Percentiles rank a stretch among this genome's conserved stretches.
These are phyloP conservation scores for Dryas drummondii DNA, from an alignment of 306 rosid genomes.

Conservation along the genomic window DNA sequence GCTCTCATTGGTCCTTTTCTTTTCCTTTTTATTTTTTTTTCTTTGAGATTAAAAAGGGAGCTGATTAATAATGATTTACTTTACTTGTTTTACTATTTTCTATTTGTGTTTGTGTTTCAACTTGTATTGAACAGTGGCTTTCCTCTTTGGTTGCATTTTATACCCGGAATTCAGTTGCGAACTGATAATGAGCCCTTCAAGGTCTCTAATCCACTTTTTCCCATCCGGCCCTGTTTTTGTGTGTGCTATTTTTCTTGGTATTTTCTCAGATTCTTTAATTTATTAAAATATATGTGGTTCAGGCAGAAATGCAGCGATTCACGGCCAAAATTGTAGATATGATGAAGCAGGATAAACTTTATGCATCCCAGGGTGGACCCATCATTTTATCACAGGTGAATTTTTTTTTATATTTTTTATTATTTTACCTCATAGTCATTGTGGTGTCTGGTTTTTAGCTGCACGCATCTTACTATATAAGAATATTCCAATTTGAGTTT, in stretches of 20 bases:
- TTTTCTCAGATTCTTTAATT: conserved; percentile 7
- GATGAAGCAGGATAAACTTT: conserved; percentile 84
- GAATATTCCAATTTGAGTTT: neutral
- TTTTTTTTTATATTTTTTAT: neutral
- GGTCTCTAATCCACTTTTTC: conserved; percentile 35
- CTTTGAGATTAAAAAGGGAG: conserved; percentile 6
- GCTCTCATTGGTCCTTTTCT: neutral
- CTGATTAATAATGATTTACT: neutral
- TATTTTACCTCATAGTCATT: neutral
- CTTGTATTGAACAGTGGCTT: conserved; percentile 60
- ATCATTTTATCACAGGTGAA: conserved; percentile 89
- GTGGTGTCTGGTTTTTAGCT: neutral
- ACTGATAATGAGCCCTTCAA: conserved; percentile 80
- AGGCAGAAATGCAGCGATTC: conserved; percentile 89
- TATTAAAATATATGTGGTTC: conserved; percentile 20
- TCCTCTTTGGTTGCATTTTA: conserved; percentile 86
- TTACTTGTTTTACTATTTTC: neutral
- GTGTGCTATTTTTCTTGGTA: neutral
- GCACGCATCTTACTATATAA: no score
- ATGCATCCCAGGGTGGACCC: conserved; percentile 94
- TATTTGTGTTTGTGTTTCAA: conserved; percentile 13
- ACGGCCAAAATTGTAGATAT: conserved; percentile 76
- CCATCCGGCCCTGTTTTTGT: neutral
- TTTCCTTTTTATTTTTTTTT: neutral
- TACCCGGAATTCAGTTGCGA: conserved; percentile 73